Evolutionary conservation across 2,329 filamentous ascomycete genomes (phyloP).

Genomic region (Neonectria faginata): DNA sequence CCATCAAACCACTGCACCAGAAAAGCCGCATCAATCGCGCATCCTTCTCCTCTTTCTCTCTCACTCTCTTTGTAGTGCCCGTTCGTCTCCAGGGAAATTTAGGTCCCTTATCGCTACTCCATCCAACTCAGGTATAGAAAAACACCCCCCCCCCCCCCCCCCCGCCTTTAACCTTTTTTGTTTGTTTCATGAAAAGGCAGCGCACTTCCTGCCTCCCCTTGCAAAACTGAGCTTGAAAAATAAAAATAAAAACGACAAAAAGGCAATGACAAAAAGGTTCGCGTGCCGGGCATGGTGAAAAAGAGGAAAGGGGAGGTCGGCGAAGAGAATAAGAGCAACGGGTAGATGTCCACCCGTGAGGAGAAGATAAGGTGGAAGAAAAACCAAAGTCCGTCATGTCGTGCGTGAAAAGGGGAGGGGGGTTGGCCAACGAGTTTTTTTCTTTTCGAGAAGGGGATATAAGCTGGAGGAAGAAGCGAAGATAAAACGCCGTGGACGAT

Average conservation of each 20-base stretch:
- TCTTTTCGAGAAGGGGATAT: conserved; percentile 33
- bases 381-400: conserved; percentile 40
- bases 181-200: conserved; percentile 36
- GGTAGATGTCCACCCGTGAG: conserved; percentile 3
- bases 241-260: conserved; percentile 31
- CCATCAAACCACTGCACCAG: conserved; percentile 37
- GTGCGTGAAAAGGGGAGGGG: conserved; percentile 34
- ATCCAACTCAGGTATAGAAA: conserved; percentile 48
- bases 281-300: conserved; percentile 28
- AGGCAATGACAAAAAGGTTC: conserved; percentile 23
- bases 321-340: conserved; percentile 28
- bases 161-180: conserved; percentile 33
- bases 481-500: conserved; percentile 54
- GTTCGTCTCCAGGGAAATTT: conserved; percentile 32
- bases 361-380: conserved; percentile 28
- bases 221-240: conserved; percentile 27
- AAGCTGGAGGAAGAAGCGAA: conserved; percentile 39
- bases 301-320: conserved; percentile 15
- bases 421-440: conserved; percentile 36
- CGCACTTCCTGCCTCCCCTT: conserved; percentile 30
- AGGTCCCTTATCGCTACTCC: conserved; percentile 37
- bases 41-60: conserved; percentile 18
- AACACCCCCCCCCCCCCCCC: conserved; percentile 35
- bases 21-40: conserved; percentile 17
- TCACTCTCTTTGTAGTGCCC: conserved; percentile 21